Conservation (phyloP, 2,329 filamentous ascomycete genomes). For the Aspergillus quadricinctus region DNA sequence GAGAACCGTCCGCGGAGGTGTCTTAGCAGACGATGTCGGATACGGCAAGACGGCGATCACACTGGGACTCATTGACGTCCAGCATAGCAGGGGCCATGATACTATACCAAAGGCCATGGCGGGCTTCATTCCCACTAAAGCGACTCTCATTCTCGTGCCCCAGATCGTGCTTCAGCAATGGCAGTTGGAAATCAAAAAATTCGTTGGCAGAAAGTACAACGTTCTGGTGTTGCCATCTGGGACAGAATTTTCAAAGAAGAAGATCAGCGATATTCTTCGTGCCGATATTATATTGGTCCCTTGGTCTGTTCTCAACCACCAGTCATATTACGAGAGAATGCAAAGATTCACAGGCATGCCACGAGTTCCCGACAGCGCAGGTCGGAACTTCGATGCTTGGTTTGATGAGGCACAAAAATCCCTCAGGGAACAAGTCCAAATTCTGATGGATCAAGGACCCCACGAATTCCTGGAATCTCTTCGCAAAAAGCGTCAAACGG, state of each 20-base stretch:
- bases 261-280: conserved; percentile 42
- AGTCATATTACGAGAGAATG: conserved; percentile 48
- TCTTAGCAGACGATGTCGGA: conserved; percentile 61
- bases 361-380: conserved; percentile 34
- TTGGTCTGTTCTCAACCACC: conserved; percentile 46
- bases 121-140: conserved; percentile 44
- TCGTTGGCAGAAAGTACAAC: conserved; percentile 40
- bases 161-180: conserved; percentile 55
- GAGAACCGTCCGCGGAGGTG: conserved; percentile 50
- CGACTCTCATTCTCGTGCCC: conserved; percentile 59
- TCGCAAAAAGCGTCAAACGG: conserved; percentile 23
- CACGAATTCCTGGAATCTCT: conserved; percentile 29
- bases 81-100: conserved; percentile 29
- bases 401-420: conserved; percentile 41
- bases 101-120: conserved; percentile 3
- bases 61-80: conserved; percentile 52
- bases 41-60: conserved; percentile 64
- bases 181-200: conserved; percentile 51
- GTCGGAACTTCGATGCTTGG: conserved; percentile 53
- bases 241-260: conserved; percentile 37
- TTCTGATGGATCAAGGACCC: conserved; percentile 29
- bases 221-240: conserved; percentile 44
- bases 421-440: conserved; percentile 40
- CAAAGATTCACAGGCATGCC: conserved; percentile 49
- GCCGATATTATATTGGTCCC: conserved; percentile 55